Evolutionary conservation across 495 filamentous ascomycete genomes (phyloP), one percentile per base, ranked within the genome.

Genomic region (Hypoxylon crocopeplum): DNA sequence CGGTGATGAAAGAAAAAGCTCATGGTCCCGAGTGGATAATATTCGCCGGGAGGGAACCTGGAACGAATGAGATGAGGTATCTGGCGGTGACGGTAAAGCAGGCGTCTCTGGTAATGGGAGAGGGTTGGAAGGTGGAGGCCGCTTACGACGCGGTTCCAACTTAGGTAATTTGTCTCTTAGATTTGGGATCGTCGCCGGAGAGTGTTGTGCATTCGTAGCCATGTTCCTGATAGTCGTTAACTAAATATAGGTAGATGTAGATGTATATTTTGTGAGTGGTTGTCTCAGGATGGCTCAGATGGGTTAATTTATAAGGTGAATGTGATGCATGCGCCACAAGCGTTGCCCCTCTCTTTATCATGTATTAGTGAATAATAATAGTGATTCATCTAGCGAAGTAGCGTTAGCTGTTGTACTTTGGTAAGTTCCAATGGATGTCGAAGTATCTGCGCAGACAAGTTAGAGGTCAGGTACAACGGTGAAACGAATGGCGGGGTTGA

Each of bases 1-100:
- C 0, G 87, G 82, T 0, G 93, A 97, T 10, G 83, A 72, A 7
- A 90, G 80, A 69, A 96, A 99, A 5, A 90, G 73, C 11, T 89
- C 82, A 69, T 94, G 93, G 66, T 99, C 95, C 37, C 82, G 72
- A 1, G 77, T 72, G 2, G 91, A 91, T 19, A 98, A 75, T 47
- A 99, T 97, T 6, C 92, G 84, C 41, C 93, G 81, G 12, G 71
- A 78, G 21, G 94, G 94, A 7, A 75, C 73, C 17, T 74, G 67
- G 77, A 91, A 97, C 17, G 68, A 72, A 45, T 89, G 72, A 45
- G 76, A 78, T 22, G 84, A 82, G 27, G 83, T 74, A 54, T 88
- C 80, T 36, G 88, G 89, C 16, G 87, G 88, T 16, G 86, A 74
- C 22, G 92, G 84, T 3, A 95, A 80, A 60, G 77, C 70, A 21